Evolutionary conservation across 1,284 basidiomycete genomes (phyloP).

Genomic region (Macrocystidia cucumis): DNA sequence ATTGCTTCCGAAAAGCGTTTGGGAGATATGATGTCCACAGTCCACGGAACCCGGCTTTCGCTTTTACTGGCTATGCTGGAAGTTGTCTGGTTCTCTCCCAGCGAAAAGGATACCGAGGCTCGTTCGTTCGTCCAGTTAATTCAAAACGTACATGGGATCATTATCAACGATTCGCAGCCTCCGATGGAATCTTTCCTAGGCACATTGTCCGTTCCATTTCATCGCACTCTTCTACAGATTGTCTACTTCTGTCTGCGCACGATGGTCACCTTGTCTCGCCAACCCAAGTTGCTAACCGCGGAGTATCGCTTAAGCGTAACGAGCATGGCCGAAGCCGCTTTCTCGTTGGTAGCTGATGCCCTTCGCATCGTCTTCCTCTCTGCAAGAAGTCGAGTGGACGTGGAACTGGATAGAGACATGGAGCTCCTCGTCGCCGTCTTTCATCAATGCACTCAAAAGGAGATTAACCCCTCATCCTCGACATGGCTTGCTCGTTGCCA

Average conservation of each 20-base stretch:
- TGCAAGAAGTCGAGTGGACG: constrained; percentile 47
- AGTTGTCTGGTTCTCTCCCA: constrained; percentile 65
- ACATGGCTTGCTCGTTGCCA: constrained; percentile 79
- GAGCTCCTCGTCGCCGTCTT: constrained; percentile 78
- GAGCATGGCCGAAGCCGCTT: constrained; percentile 52
- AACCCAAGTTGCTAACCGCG: constrained; percentile 45
- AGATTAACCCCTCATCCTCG: constrained; percentile 56
- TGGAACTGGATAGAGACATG: constrained; percentile 73
- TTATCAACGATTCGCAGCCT: constrained; percentile 69
- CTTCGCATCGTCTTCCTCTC: constrained; percentile 64
- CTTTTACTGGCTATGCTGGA: constrained; percentile 75
- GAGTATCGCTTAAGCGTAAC: constrained; percentile 54
- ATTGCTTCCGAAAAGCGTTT: constrained; percentile 65
- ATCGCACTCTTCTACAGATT: constrained; percentile 74
- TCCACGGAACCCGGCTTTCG: constrained; percentile 72
- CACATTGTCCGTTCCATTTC: constrained; percentile 61
- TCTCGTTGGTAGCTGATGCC: constrained; percentile 62
- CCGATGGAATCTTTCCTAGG: constrained; percentile 73
- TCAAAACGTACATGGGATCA: constrained; percentile 54
- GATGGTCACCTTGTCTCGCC: constrained; percentile 39
- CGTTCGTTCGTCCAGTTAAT: constrained; percentile 57
- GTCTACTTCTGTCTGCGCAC: constrained; percentile 72
- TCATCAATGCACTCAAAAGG: constrained; percentile 65
- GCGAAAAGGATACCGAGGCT: constrained; percentile 48
- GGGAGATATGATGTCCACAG: constrained; percentile 81